A percentile compares a stretch with the other conserved stretches of the same genome.
These are phyloP conservation scores for Huntiella bhutanensis DNA, from an alignment of 2,329 filamentous ascomycete species.

Conservation along the genomic window DNA sequence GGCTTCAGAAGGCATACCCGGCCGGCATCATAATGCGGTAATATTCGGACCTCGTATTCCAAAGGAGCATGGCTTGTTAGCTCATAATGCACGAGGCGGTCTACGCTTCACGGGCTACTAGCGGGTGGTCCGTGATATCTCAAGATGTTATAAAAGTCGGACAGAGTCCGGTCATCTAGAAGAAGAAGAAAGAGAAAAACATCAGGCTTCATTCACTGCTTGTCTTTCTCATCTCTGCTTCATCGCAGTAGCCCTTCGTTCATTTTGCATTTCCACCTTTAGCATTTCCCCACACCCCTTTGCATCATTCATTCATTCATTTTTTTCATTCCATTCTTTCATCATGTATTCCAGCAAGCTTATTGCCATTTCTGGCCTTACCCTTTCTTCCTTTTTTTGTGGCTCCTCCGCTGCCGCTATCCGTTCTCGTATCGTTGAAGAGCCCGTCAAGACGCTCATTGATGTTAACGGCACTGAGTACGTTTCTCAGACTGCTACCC, in stretches of 20 bases:
- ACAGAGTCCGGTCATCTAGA: no score
- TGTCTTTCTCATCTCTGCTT: background rate
- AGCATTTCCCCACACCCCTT: background rate
- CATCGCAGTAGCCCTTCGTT: constrained; percentile 1
- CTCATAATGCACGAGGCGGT: no score
- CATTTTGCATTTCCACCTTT: no score
- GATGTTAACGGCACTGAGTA: constrained; percentile 2
- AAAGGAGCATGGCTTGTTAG: no score
- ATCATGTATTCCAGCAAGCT: constrained; percentile 3
- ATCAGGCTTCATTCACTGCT: no score
- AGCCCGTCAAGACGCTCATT: background rate
- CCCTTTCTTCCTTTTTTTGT: background rate
- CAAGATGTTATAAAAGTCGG: no score
- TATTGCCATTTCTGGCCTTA: background rate
- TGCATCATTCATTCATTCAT: background rate
- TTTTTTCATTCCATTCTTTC: background rate
- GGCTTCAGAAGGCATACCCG: no score
- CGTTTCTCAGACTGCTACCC: background rate
- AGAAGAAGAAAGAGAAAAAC: no score
- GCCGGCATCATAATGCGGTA: no score
- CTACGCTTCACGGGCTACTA: no score
- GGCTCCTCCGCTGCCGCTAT: background rate
- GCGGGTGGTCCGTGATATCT: no score
- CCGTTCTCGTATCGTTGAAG: background rate
- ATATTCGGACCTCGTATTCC: no score